phyloP scores from a whole-genome alignment of 371 early-diverging fungal genomes.

The Apophysomyces trapeziformis region DNA sequence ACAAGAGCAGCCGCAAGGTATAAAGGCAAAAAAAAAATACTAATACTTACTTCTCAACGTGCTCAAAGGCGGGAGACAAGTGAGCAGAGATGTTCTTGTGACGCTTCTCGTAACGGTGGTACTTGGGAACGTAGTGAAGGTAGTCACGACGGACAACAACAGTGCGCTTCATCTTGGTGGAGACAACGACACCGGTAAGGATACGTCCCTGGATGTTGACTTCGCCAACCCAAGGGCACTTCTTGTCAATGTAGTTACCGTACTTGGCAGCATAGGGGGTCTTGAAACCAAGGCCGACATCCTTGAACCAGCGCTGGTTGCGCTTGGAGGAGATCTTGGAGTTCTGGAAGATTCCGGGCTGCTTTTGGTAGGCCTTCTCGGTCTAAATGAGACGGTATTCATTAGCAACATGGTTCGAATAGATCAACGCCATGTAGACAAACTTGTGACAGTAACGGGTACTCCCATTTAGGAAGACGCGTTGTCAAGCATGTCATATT shows the following conservation, averaged over 20 bases:
- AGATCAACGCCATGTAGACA: not conserved
- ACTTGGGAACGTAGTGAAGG: conserved; percentile 99
- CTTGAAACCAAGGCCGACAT: conserved; percentile 99
- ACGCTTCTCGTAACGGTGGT: conserved; percentile 99
- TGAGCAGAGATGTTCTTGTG: conserved; percentile 99
- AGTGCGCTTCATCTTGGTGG: conserved; percentile 99
- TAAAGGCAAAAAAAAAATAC: conserved; percentile 14
- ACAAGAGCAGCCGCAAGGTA: conserved; percentile 17
- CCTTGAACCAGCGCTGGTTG: conserved; percentile 95
- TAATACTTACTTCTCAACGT: conserved; percentile 68
- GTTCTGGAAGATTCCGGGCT: conserved; percentile 95
- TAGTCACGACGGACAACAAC: conserved; percentile 98
- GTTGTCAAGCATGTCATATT: not conserved
- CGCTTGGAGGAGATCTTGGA: conserved; percentile 79
- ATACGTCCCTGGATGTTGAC: conserved; percentile 99
- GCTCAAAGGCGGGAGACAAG: conserved; percentile 98
- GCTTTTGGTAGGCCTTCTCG: conserved; percentile 97
- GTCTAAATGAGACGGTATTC: conserved; percentile 42
- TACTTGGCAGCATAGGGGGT: conserved; percentile 99
- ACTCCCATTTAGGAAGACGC: not conserved
- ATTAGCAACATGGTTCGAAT: not conserved
- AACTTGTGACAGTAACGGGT: not conserved
- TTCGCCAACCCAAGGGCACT: conserved; percentile 99
- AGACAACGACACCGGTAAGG: conserved; percentile 95
- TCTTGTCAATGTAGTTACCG: conserved; percentile 99